A percentile compares a stretch with the other conserved stretches of the same genome.
Evolutionary conservation across 2,329 filamentous ascomycete genomes (phyloP).

Genomic region (Penicillium sclerotiorum): DNA sequence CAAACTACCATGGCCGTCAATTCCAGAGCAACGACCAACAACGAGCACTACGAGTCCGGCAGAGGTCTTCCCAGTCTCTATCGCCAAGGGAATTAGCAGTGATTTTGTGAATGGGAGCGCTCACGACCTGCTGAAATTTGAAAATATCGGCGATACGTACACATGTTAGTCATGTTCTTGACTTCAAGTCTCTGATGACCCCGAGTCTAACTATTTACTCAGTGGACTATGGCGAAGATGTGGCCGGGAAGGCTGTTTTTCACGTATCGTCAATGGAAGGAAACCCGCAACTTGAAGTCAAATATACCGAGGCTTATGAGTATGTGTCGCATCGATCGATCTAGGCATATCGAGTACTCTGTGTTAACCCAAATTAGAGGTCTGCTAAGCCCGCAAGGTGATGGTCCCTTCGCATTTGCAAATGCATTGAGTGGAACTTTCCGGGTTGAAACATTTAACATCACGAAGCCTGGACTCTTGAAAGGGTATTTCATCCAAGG

Average conservation of each 20-base stretch:
- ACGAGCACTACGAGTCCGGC: not conserved
- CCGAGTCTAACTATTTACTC: not conserved
- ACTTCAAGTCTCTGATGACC: not conserved
- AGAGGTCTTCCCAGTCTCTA: not conserved
- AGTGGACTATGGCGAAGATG: not conserved
- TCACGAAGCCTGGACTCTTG: not conserved
- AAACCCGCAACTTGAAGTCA: not conserved
- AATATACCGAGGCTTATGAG: not conserved
- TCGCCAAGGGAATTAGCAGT: not conserved
- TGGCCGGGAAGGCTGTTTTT: not conserved
- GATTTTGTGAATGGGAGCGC: not conserved
- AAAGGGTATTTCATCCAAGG: not conserved
- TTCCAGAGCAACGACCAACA: not conserved
- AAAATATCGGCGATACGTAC: not conserved
- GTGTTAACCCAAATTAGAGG: not conserved
- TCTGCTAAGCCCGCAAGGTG: not conserved
- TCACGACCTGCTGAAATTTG: not conserved
- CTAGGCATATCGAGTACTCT: too few relatives aligned
- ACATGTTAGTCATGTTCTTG: not conserved
- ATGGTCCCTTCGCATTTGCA: not conserved
- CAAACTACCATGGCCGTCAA: not conserved
- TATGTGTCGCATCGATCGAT: too few relatives aligned
- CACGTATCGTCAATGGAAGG: not conserved
- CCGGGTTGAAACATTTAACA: not conserved
- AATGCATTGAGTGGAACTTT: not conserved